phyloP scores from a whole-genome alignment of 1,284 basidiomycete species.

The Tilletia caries region DNA sequence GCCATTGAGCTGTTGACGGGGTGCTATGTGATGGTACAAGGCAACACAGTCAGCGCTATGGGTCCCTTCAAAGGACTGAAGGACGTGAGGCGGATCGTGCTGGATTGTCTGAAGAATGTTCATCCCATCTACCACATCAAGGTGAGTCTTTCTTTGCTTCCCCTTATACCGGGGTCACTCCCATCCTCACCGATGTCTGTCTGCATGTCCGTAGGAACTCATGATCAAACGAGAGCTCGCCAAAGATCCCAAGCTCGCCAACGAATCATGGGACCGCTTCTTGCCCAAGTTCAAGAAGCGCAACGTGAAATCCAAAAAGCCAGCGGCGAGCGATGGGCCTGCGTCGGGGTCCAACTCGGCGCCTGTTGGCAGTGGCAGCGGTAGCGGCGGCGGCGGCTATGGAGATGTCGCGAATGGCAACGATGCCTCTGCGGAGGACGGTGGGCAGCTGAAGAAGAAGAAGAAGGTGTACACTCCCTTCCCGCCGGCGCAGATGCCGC shows the following conservation, averaged over 20 bases:
- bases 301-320: slow-evolving; percentile 70
- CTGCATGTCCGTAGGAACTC: slow-evolving; percentile 66
- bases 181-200: not conserved
- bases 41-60: slow-evolving; percentile 97
- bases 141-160: slow-evolving; percentile 56
- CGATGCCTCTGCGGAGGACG: not conserved
- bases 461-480: slow-evolving; percentile 99
- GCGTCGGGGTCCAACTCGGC: slow-evolving; percentile 21
- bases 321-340: slow-evolving; percentile 25
- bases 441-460: slow-evolving; percentile 56
- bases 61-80: slow-evolving; percentile 91
- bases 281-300: slow-evolving; percentile 91
- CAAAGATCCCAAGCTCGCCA: slow-evolving; percentile 92
- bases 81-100: slow-evolving; percentile 87
- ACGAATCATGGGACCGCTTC: slow-evolving; percentile 95
- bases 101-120: slow-evolving; percentile 99
- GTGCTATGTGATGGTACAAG: slow-evolving; percentile 97
- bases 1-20: slow-evolving; percentile 95
- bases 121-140: slow-evolving; percentile 99
- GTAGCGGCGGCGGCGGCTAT: slow-evolving; percentile 14
- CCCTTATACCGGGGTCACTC: not conserved
- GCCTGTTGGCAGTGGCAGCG: not conserved
- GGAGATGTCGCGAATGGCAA: not conserved
- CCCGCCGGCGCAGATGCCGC: slow-evolving; percentile 87
- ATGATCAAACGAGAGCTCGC: slow-evolving; percentile 98